phyloP scores from a whole-genome alignment of 768 basidiomycete species.

The Kwoniella shandongensis region DNA sequence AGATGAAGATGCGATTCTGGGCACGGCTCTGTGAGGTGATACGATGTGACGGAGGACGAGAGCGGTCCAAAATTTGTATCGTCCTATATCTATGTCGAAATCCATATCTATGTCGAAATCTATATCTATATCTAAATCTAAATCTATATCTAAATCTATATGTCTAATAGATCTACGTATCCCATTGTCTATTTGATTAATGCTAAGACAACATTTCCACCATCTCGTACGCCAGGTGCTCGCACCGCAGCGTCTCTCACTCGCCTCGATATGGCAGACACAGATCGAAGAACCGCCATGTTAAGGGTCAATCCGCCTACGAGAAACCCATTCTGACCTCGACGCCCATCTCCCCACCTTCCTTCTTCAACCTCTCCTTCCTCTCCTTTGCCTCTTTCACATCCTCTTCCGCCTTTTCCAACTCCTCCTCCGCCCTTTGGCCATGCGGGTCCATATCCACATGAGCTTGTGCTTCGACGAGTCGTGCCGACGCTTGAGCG shows the following conservation, averaged over 20 bases:
- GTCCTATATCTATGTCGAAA: neutral
- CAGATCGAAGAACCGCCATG: too few species aligned
- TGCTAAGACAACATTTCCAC: too few species aligned
- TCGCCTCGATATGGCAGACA: too few species aligned
- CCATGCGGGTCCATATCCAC: neutral
- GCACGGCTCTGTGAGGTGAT: too few species aligned
- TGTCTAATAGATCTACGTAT: neutral
- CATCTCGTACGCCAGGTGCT: too few species aligned
- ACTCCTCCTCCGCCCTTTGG: constrained; percentile 9
- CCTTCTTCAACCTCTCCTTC: constrained; percentile 21
- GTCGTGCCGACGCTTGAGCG: constrained; percentile 20
- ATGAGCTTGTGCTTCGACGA: constrained; percentile 14
- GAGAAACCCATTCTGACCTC: constrained; percentile 34
- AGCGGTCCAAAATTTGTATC: too few species aligned
- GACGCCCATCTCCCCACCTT: constrained; percentile 28
- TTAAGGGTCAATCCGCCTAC: too few species aligned
- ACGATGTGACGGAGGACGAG: too few species aligned
- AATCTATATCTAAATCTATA: constrained; percentile 4
- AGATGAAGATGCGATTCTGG: too few species aligned
- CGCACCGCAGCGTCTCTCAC: too few species aligned
- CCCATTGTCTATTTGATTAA: neutral
- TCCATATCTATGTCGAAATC: too few species aligned
- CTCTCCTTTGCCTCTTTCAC: constrained; percentile 19
- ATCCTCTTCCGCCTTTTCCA: constrained; percentile 19
- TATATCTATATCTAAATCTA: constrained; percentile 2